A percentile compares a stretch with the other conserved stretches of the same genome.
These are phyloP conservation scores for Aureococcus anophagefferens DNA, from an alignment of 108 stramenopile genomes.

Conservation along the genomic window DNA sequence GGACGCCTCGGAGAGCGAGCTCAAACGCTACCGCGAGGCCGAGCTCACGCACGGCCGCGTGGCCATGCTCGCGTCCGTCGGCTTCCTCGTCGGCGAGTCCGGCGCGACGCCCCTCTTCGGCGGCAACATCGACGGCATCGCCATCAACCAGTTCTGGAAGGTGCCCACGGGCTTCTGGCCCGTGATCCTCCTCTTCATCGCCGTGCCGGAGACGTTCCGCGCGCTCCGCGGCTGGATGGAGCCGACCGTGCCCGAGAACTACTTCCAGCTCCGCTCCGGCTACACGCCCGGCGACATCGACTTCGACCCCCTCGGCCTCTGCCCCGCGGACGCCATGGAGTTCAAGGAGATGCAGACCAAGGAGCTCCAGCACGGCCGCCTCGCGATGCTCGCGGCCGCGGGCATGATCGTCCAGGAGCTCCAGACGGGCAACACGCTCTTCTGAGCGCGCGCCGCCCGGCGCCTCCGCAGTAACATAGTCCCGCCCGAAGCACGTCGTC, in stretches of 20 bases:
- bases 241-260: conserved; percentile 36
- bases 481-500: too few relatives aligned
- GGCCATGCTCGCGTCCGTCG: conserved; percentile 45
- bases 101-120: neutral
- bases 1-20: conserved; percentile 28
- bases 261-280: conserved; percentile 42
- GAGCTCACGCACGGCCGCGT: conserved; percentile 71
- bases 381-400: conserved; percentile 64
- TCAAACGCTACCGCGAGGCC: conserved; percentile 19
- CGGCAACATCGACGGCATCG: conserved; percentile 9
- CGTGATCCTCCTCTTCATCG: conserved; percentile 43
- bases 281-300: conserved; percentile 69
- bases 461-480: too few relatives aligned
- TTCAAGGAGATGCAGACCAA: conserved; percentile 57
- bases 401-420: conserved; percentile 67
- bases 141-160: conserved; percentile 63
- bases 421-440: conserved; percentile 54
- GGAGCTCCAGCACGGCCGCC: conserved; percentile 76
- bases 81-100: conserved; percentile 60
- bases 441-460: too few relatives aligned
- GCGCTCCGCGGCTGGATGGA: conserved; percentile 8
- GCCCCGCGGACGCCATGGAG: conserved; percentile 49
- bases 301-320: conserved; percentile 68
- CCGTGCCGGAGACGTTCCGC: conserved; percentile 39
- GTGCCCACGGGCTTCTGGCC: conserved; percentile 37